These are phyloP conservation scores for Scytalidium sp. DNA, from an alignment of 2,329 filamentous ascomycete species.

Conservation along the genomic window DNA sequence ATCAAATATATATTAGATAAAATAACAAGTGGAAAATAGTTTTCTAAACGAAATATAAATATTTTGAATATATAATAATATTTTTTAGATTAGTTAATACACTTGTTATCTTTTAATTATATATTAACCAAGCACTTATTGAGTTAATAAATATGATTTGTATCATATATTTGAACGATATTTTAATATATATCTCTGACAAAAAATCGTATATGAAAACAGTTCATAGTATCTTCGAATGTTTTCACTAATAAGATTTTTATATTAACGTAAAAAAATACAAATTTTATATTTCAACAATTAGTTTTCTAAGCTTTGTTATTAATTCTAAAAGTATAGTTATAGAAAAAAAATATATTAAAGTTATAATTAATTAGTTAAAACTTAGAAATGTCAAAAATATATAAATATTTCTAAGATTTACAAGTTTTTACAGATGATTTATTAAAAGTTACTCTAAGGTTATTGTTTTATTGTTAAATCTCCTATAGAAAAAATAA, in stretches of 20 bases:
- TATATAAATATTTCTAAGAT: neutral
- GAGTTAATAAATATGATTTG: slow-evolving; percentile 4
- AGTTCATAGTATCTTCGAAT: slow-evolving; percentile 3
- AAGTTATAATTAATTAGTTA: neutral
- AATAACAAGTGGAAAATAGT: neutral
- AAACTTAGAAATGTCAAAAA: neutral
- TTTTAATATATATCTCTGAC: slow-evolving; percentile 6
- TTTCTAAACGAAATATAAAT: slow-evolving; percentile 2
- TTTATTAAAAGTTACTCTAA: neutral
- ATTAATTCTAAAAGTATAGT: neutral
- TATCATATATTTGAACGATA: slow-evolving; percentile 10
- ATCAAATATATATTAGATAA: neutral
- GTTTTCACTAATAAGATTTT: neutral
- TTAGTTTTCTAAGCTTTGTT: too few relatives aligned
- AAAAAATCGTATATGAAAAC: slow-evolving; percentile 1
- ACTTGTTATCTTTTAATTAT: slow-evolving; percentile 4
- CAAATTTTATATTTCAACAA: slow-evolving; percentile 3
- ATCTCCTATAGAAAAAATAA: neutral
- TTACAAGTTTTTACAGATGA: neutral
- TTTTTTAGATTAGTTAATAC: slow-evolving; percentile 9
- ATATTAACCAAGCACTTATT: slow-evolving; percentile 5
- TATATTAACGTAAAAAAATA: slow-evolving; percentile 4
- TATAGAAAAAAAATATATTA: neutral
- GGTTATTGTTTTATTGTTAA: neutral
- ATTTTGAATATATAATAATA: slow-evolving; percentile 8